A percentile compares a stretch with the other conserved stretches of the same genome.
Conservation (phyloP, 1,284 basidiomycete genomes). For the Gymnopus androsaceus region DNA sequence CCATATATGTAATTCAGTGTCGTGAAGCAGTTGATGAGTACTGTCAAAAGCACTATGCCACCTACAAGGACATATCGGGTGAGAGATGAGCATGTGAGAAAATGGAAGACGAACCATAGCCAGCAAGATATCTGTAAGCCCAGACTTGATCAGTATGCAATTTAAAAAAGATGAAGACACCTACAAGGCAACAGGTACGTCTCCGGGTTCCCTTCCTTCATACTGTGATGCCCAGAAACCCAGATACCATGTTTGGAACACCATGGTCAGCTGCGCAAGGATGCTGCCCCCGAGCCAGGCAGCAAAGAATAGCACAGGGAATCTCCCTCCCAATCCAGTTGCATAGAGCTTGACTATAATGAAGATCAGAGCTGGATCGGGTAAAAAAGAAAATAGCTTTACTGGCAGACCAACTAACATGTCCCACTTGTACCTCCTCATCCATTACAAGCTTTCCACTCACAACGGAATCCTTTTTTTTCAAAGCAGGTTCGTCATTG, state of each 20-base stretch:
- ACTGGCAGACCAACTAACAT: constrained; percentile 36
- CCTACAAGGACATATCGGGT: too few relatives aligned
- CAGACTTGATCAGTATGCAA: not conserved
- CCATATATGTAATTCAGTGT: constrained; percentile 32
- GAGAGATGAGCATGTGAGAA: too few relatives aligned
- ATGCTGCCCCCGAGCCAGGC: constrained; percentile 26
- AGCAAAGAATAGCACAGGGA: constrained; percentile 29
- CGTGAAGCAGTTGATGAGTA: not conserved
- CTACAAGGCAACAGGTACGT: constrained; percentile 34
- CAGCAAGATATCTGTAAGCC: constrained; percentile 5
- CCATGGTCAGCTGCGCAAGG: constrained; percentile 25
- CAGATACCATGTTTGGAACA: constrained; percentile 52
- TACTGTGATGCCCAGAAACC: constrained; percentile 56
- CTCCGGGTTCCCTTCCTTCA: constrained; percentile 29
- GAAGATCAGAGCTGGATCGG: not conserved
- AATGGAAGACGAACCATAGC: constrained; percentile 7
- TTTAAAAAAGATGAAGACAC: constrained; percentile 15
- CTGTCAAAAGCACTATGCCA: not conserved
- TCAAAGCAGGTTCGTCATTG: constrained; percentile 18
- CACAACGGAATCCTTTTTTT: not conserved
- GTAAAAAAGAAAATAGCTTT: constrained; percentile 22
- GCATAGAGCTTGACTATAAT: constrained; percentile 33
- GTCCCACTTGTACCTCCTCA: constrained; percentile 51
- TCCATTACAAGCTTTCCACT: constrained; percentile 43
- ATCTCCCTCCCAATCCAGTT: constrained; percentile 28